phyloP scores from a whole-genome alignment of 441 rosid genomes.

The Corymbia citriodora region DNA sequence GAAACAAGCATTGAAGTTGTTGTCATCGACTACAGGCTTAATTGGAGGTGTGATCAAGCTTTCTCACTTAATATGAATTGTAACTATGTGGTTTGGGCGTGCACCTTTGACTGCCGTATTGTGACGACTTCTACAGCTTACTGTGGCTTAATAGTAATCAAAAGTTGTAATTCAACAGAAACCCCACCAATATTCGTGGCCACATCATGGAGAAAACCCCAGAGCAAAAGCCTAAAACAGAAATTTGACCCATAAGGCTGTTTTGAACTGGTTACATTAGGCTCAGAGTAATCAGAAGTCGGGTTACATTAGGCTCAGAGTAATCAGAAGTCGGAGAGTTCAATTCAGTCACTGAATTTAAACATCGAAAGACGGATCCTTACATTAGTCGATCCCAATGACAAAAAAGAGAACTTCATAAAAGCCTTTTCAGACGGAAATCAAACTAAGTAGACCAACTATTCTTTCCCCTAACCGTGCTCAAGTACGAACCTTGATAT shows the following conservation, averaged over 20 bases:
- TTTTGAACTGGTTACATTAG: not conserved
- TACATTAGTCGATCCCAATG: not conserved
- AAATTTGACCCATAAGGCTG: not conserved
- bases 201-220: not conserved
- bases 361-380: not conserved
- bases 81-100: not conserved
- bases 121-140: not conserved
- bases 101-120: not conserved
- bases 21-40: not conserved
- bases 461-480: not conserved
- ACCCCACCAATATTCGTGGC: not conserved
- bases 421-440: not conserved
- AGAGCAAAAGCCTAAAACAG: not conserved
- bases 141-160: not conserved
- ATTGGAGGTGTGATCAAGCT: not conserved
- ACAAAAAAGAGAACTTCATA: not conserved
- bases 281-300: not conserved
- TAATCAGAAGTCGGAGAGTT: not conserved
- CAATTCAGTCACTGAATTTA: not conserved
- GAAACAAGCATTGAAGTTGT: not conserved
- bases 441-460: not conserved
- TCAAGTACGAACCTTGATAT: not conserved
- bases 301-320: not conserved
- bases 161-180: not conserved
- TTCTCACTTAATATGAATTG: not conserved